Percentiles rank a stretch among this genome's conserved stretches.
These are phyloP conservation scores for Tilletiaria anomala DNA, from an alignment of 1,284 basidiomycete species.

Conservation along the genomic window DNA sequence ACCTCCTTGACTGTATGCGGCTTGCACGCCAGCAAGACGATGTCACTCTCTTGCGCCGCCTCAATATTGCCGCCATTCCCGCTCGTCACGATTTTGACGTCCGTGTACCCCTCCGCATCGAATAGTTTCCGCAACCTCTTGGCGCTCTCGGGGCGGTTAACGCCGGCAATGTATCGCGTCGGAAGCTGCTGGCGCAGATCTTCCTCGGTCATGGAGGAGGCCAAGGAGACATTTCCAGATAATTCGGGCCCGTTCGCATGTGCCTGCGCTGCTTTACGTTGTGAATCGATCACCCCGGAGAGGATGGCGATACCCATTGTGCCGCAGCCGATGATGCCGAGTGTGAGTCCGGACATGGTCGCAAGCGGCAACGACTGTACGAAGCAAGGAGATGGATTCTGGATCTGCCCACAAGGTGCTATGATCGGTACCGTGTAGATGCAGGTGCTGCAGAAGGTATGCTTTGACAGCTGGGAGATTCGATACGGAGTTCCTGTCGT, in stretches of 20 bases:
- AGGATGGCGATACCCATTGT: slow-evolving; percentile 96
- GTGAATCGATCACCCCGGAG: slow-evolving; percentile 59
- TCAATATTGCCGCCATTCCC: slow-evolving; percentile 50
- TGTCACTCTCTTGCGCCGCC: slow-evolving; percentile 61
- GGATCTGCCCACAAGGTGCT: too few species aligned
- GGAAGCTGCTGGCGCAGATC: slow-evolving; percentile 48
- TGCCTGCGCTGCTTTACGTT: slow-evolving; percentile 3
- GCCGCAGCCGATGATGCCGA: slow-evolving; percentile 52
- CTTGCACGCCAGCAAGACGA: slow-evolving; percentile 58
- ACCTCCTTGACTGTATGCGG: slow-evolving; percentile 73
- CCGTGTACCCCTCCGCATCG: slow-evolving; percentile 52
- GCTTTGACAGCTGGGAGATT: too few species aligned
- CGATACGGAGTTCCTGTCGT: too few species aligned
- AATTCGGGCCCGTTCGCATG: background rate
- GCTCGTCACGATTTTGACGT: slow-evolving; percentile 26
- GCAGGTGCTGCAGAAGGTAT: too few species aligned
- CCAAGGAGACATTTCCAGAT: background rate
- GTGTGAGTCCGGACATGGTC: slow-evolving; percentile 19
- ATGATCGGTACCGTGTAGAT: too few species aligned
- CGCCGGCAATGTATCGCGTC: slow-evolving; percentile 73
- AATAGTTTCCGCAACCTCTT: slow-evolving; percentile 57
- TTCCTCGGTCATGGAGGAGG: slow-evolving; percentile 5
- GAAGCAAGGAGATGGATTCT: too few species aligned
- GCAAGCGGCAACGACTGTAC: too few species aligned
- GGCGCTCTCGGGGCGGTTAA: slow-evolving; percentile 63